Base-by-base conservation (phyloP, 148 eudicot genomes). In the Vaccinium vitisidaea region DNA sequence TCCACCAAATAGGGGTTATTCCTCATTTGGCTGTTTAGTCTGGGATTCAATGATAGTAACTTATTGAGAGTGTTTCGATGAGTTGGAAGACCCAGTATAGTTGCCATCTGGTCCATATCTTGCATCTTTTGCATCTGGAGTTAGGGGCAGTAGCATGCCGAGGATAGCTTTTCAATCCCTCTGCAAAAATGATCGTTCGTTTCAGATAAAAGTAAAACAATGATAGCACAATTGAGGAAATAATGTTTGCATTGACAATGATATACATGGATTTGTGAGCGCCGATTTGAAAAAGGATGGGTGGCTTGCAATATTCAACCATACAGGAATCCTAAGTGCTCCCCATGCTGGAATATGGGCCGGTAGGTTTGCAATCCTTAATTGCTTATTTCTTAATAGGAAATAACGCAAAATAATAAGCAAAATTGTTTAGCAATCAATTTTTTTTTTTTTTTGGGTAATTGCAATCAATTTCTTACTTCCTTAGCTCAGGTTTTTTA, bases 131-230 rank as follows among this genome's bases (percentile, higher is more conserved):
- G 98, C 84, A 86, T 83, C 86, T 90, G 95, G 12, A 89, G 82
- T 88, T 95, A 90, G 70, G 92, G 15, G 91, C 43, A 82, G 90
- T 83, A 50, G 92, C 71, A 85, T 89, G 93, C 74, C 91, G 93
- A 56, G 99, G 94, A 84, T 89, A 93, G 69, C 81, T 93, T 88
- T 96, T 96, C 89, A 96, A 89, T 69, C 94, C 95, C 90, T 96
- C 99, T 96, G 96, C 87, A 91, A 39, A 90, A 32, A 80, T 55
- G 27, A 85, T 8, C 21, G 30, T 48, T 75, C 23, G 0, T 25
- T 32, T 76, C 69, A 84, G 74, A 69, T 32, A 58, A 27, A 81
- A 43, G 46, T 43, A 43, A 43, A 43, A 43, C 46, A 43, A 43
- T 5, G 46, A 4, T 43, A 43, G 46, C 46, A 43, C 46, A 43